A percentile compares a stretch with the other conserved stretches of the same genome.
These are phyloP conservation scores for Ascosphaera apis DNA, from an alignment of 2,329 filamentous ascomycete genomes.

Conservation along the genomic window DNA sequence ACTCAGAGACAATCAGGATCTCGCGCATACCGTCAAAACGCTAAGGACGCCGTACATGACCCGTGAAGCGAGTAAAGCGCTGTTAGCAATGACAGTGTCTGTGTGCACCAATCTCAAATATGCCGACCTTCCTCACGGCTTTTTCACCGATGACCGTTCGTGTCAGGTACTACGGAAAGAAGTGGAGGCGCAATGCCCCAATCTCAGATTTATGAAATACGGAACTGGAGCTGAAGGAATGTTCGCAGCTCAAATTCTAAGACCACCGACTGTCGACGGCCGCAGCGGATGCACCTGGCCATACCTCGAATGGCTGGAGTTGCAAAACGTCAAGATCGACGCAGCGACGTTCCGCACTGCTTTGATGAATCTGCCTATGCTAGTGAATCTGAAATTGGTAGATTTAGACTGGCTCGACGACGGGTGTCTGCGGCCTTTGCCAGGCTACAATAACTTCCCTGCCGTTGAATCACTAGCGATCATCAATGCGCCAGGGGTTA, in stretches of 20 bases:
- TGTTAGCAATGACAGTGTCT: slow-evolving; percentile 65
- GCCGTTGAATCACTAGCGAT: slow-evolving; percentile 51
- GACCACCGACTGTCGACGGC: neutral
- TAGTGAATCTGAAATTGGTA: slow-evolving; percentile 54
- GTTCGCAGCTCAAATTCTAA: slow-evolving; percentile 34
- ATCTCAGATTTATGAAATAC: slow-evolving; percentile 79
- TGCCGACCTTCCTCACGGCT: slow-evolving; percentile 71
- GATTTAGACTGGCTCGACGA: slow-evolving; percentile 51
- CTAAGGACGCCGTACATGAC: slow-evolving; percentile 92
- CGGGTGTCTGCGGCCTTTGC: slow-evolving; percentile 44
- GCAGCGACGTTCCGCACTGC: slow-evolving; percentile 37
- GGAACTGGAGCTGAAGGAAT: slow-evolving; percentile 52
- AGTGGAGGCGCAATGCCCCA: slow-evolving; percentile 58
- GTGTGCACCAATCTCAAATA: slow-evolving; percentile 68
- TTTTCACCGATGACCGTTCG: slow-evolving; percentile 57
- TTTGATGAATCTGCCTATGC: slow-evolving; percentile 39
- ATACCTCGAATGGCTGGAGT: slow-evolving; percentile 20
- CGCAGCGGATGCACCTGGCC: slow-evolving; percentile 27
- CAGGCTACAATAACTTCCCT: slow-evolving; percentile 49
- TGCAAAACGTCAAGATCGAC: slow-evolving; percentile 17
- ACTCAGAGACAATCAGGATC: slow-evolving; percentile 48
- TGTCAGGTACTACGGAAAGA: slow-evolving; percentile 61
- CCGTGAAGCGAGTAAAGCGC: slow-evolving; percentile 61
- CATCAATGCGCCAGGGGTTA: slow-evolving; percentile 47
- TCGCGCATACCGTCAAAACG: slow-evolving; percentile 50